Conservation (phyloP, 106 monocot genomes). For the Dendrobium chrysotoxum region DNA sequence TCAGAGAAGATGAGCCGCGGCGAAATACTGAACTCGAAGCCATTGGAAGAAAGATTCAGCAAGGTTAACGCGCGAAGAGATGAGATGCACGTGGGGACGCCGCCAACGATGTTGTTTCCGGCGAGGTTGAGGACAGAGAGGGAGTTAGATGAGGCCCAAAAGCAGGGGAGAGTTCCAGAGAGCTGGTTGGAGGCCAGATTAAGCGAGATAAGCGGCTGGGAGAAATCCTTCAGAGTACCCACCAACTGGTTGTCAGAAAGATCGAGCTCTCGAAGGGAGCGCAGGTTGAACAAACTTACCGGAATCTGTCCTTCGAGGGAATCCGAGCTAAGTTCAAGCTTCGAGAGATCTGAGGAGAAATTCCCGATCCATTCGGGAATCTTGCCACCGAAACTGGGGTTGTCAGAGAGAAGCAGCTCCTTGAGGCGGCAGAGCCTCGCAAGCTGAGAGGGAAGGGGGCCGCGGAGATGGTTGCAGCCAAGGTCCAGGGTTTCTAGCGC, state of each 20-base stretch:
- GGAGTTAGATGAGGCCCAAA: slow-evolving; percentile 28
- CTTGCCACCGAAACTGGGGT: slow-evolving; percentile 22
- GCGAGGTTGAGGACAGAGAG: slow-evolving; percentile 56
- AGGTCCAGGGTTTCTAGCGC: slow-evolving; percentile 44
- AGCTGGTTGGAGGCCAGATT: slow-evolving; percentile 36
- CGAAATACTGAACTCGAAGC: slow-evolving; percentile 53
- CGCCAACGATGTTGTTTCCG: slow-evolving; percentile 58
- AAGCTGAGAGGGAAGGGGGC: slow-evolving; percentile 26
- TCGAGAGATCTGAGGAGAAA: slow-evolving; percentile 16
- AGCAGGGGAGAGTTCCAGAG: slow-evolving; percentile 68
- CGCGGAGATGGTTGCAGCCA: slow-evolving; percentile 22
- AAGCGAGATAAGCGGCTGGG: slow-evolving; percentile 26
- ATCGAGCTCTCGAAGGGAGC: slow-evolving; percentile 30
- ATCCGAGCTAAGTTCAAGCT: slow-evolving; percentile 26
- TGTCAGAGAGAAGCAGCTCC: slow-evolving; percentile 28
- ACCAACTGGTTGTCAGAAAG: slow-evolving; percentile 36
- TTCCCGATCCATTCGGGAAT: slow-evolving; percentile 35
- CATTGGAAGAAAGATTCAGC: slow-evolving; percentile 80
- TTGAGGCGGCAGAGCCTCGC: slow-evolving; percentile 20
- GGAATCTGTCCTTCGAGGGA: slow-evolving; percentile 42
- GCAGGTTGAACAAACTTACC: slow-evolving; percentile 12
- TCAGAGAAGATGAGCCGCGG: slow-evolving; percentile 79
- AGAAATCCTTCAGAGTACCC: slow-evolving; percentile 36
- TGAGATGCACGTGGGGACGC: slow-evolving; percentile 77
- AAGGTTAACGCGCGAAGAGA: slow-evolving; percentile 37